phyloP scores from a whole-genome alignment of 352 stramenopile genomes.

The Phytopythium kandeliae region DNA sequence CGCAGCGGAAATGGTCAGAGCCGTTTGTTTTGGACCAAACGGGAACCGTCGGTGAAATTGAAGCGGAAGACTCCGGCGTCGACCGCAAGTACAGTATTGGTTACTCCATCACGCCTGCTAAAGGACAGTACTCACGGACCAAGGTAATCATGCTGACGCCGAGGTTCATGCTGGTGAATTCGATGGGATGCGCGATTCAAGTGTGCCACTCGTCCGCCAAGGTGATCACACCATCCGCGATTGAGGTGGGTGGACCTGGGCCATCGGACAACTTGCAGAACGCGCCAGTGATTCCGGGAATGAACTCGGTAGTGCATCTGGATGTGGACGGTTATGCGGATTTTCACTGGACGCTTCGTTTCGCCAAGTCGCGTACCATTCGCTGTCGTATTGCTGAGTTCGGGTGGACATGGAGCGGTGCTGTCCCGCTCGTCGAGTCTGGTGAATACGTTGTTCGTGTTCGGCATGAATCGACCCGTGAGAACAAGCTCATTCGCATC shows the following conservation, averaged over 20 bases:
- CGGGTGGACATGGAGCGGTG: conserved; percentile 83
- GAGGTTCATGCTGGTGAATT: conserved; percentile 83
- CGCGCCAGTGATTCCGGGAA: conserved; percentile 45
- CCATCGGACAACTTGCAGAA: conserved; percentile 24
- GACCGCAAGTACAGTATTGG: conserved; percentile 76
- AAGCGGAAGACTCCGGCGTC: conserved; percentile 50
- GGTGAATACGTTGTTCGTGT: conserved; percentile 80
- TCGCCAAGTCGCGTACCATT: conserved; percentile 68
- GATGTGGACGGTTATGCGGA: conserved; percentile 73
- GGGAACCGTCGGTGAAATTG: conserved; percentile 68
- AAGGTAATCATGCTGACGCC: conserved; percentile 87
- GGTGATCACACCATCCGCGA: conserved; percentile 32
- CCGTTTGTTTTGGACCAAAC: conserved; percentile 67
- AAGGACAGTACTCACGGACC: conserved; percentile 74
- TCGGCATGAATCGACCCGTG: conserved; percentile 74
- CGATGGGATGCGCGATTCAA: conserved; percentile 57
- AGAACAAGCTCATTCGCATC: conserved; percentile 73
- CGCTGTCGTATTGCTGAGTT: conserved; percentile 65
- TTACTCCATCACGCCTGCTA: conserved; percentile 71
- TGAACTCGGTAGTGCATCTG: conserved; percentile 64
- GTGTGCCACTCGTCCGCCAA: conserved; percentile 79
- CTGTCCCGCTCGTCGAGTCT: conserved; percentile 65
- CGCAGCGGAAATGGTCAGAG: conserved; percentile 70
- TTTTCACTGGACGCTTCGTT: conserved; percentile 78
- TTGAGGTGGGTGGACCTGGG: conserved; percentile 26